A percentile compares a stretch with the other conserved stretches of the same genome.
Evolutionary conservation across 2,329 filamentous ascomycete genomes (phyloP).

Genomic region (Penicillium brevicompactum): DNA sequence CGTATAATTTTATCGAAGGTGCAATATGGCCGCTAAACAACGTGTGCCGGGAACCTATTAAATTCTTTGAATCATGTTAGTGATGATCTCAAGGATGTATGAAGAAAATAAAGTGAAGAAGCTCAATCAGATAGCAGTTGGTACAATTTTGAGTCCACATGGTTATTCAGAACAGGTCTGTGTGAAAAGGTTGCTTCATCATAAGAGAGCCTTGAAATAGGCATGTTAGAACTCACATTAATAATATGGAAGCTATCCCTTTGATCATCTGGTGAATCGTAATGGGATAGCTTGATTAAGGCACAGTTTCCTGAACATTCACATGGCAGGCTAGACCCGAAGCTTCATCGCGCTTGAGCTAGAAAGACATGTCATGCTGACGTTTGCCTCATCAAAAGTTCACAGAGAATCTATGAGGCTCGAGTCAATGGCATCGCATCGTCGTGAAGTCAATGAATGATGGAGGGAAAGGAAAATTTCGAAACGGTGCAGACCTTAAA

Average conservation of each 20-base stretch:
- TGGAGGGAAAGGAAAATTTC: slow-evolving; percentile 6
- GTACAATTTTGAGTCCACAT: slow-evolving; percentile 48
- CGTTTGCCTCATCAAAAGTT: too few relatives aligned
- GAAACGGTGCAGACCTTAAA: slow-evolving; percentile 12
- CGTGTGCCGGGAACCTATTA: background rate
- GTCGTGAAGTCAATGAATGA: background rate
- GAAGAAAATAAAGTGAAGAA: slow-evolving; percentile 18
- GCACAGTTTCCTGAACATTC: too few relatives aligned
- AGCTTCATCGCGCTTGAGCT: slow-evolving; percentile 55
- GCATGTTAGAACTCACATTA: slow-evolving; percentile 12
- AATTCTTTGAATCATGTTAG: slow-evolving; percentile 12
- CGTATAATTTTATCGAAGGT: too few relatives aligned
- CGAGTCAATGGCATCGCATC: background rate
- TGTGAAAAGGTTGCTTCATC: slow-evolving; percentile 15
- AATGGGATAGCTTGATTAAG: background rate
- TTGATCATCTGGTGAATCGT: background rate
- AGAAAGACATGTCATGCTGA: background rate
- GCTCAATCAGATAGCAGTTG: slow-evolving; percentile 52
- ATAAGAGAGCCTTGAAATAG: slow-evolving; percentile 1
- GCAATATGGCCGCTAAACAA: too few relatives aligned
- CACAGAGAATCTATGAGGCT: background rate
- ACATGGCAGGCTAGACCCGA: slow-evolving; percentile 77
- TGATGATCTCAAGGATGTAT: slow-evolving; percentile 10
- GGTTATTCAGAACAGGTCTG: slow-evolving; percentile 63
- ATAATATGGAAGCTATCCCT: background rate